These are phyloP conservation scores for Thymus quinquecostatus DNA, from an alignment of 257 asterid species.

Conservation along the genomic window DNA sequence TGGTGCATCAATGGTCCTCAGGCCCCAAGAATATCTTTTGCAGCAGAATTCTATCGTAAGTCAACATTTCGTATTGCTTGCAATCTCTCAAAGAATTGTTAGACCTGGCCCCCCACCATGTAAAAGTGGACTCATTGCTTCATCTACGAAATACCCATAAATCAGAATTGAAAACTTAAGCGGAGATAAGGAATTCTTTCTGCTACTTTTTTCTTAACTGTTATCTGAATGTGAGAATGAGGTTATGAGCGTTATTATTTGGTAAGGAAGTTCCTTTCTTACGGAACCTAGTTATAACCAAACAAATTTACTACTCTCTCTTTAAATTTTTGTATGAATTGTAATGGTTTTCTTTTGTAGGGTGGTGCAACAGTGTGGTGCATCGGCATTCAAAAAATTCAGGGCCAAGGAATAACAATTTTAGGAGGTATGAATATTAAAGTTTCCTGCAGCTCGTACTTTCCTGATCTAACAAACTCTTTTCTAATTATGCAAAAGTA, in stretches of 20 bases:
- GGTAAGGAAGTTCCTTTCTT: neutral
- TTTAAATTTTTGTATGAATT: neutral
- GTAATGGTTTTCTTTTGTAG: slow-evolving; percentile 46
- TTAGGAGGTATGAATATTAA: slow-evolving; percentile 68
- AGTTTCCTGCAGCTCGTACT: neutral
- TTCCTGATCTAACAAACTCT: neutral
- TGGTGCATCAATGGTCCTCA: slow-evolving; percentile 77
- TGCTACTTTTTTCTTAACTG: neutral
- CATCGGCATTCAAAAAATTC: slow-evolving; percentile 80
- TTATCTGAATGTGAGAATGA: neutral
- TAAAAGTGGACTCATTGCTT: neutral
- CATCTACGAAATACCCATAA: neutral
- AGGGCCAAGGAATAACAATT: slow-evolving; percentile 79
- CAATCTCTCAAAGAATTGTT: neutral
- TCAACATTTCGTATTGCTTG: slow-evolving; percentile 21
- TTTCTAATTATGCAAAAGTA: neutral
- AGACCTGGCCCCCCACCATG: neutral
- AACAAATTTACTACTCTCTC: too few relatives aligned
- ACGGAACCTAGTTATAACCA: too few relatives aligned
- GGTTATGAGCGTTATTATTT: neutral
- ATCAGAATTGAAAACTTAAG: neutral
- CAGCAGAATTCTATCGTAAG: slow-evolving; percentile 89
- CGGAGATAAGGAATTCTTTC: neutral
- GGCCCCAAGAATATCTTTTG: slow-evolving; percentile 87
- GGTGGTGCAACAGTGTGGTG: slow-evolving; percentile 89